Conservation (phyloP, 208 protist species). For the Leishmania amazonensis region DNA sequence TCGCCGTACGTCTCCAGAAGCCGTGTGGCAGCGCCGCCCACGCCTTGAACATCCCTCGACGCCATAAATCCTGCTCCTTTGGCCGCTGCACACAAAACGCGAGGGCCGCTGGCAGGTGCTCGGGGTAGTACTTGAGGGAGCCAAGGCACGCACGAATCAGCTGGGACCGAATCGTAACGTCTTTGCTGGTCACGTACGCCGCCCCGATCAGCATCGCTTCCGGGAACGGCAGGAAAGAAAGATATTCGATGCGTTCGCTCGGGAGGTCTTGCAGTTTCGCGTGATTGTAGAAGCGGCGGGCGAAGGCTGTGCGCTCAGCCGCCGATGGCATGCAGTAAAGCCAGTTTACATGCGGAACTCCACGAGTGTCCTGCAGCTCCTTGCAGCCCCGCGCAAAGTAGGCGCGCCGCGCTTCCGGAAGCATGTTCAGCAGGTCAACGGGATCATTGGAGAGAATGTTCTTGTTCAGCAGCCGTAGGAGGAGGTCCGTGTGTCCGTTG, state of each 20-base stretch:
- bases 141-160: background rate
- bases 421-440: background rate
- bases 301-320: constrained; percentile 20
- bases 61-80: constrained; percentile 41
- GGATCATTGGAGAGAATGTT: background rate
- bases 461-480: constrained; percentile 18
- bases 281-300: constrained; percentile 11
- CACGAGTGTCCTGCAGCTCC: background rate
- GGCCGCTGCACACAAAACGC: constrained; percentile 29
- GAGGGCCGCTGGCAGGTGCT: constrained; percentile 24
- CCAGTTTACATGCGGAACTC: background rate
- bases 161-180: constrained; percentile 15
- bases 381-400: constrained; percentile 10
- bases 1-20: constrained; percentile 15
- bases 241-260: constrained; percentile 13
- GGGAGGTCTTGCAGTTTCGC: constrained; percentile 15
- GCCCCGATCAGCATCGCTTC: constrained; percentile 12
- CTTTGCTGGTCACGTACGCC: constrained; percentile 15
- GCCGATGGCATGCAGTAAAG: constrained; percentile 7
- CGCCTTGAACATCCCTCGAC: constrained; percentile 14
- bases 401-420: constrained; percentile 10
- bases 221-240: constrained; percentile 24
- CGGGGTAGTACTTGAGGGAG: constrained; percentile 25
- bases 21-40: constrained; percentile 11
- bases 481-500: background rate